Base-by-base conservation (phyloP, 305 asterid species). In the Fraxinus angustifolia region DNA sequence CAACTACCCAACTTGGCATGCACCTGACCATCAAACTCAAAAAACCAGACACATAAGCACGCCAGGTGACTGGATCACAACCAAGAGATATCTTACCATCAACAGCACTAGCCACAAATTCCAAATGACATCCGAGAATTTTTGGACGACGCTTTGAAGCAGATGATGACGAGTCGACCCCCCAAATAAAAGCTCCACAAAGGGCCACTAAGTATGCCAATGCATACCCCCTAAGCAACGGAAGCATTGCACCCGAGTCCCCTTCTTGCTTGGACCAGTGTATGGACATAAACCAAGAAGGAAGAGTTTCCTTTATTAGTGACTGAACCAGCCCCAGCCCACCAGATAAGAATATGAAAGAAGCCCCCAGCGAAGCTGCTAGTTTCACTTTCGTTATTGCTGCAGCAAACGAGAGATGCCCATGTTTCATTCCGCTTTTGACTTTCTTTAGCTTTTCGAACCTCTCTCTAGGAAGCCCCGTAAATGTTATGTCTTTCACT, bases 341-440 rank as follows among this genome's bases (percentile, higher is more conserved):
- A 16, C 99, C 99, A 0, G 98, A 91, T 73, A 96, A 56, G 92
- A 90, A 94, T 58, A 92, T 83, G 42, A 96, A 71, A 8, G 98
- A 91, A 79, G 99, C 98, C 75, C 97, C 98, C 4, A 96, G 86
- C 10, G 94, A 92, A 35, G 99, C 98, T 2, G 98, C 98, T 77
- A 94, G 82, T 83, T 94, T 96, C 83, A 96, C 99, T 87, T 84
- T 90, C 0, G 93, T 90, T 88, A 96, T 82, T 21, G 87, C 88
- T 23, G 90, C 85, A 42, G 96, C 94, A n/a, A 94, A 92, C 0
- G 99, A 96, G 50, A 83, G 83, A 50, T 84, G 88, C 23, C 93
- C 91, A 36, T 86, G 81, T 83, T 86, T 91, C 78, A 80, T 80
- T 67, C 92, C 89, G 14, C 86, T 86, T 82, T 84, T 88, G 16